phyloP scores from a whole-genome alignment of 2,329 filamentous ascomycete species.

The Hypoxylon sp. region DNA sequence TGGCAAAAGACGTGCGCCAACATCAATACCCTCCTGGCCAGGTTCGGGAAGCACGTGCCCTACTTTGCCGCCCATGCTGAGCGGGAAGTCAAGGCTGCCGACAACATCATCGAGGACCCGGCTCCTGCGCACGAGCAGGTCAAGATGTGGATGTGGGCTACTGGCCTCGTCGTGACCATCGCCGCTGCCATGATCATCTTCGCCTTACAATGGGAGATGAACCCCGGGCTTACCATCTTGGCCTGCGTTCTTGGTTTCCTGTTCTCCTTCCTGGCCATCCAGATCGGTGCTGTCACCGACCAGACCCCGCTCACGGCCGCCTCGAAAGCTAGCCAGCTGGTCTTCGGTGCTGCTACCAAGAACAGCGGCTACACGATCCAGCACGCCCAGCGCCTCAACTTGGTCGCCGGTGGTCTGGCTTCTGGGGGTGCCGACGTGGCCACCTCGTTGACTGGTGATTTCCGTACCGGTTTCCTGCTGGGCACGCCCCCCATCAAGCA shows the following conservation, averaged over 20 bases:
- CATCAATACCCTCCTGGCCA: conserved; percentile 50
- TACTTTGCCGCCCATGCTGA: conserved; percentile 54
- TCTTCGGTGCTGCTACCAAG: conserved; percentile 70
- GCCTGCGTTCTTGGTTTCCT: conserved; percentile 65
- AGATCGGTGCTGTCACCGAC: conserved; percentile 67
- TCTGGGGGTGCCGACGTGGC: conserved; percentile 64
- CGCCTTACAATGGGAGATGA: conserved; percentile 62
- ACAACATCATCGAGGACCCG: conserved; percentile 58
- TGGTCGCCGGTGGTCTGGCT: conserved; percentile 67
- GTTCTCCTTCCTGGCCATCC: conserved; percentile 68
- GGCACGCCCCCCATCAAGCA: conserved; percentile 70
- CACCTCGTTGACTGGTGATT: conserved; percentile 65
- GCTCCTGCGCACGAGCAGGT: conserved; percentile 57
- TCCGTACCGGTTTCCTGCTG: conserved; percentile 73
- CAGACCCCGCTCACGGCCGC: conserved; percentile 71
- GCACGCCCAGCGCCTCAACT: conserved; percentile 69
- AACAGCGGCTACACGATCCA: conserved; percentile 57
- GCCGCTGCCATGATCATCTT: conserved; percentile 60
- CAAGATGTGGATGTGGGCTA: conserved; percentile 61
- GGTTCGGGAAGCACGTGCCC: conserved; percentile 51
- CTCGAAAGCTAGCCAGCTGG: conserved; percentile 72
- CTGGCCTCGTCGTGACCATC: conserved; percentile 58
- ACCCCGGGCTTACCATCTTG: conserved; percentile 63
- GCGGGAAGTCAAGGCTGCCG: conserved; percentile 42
- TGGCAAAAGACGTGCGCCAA: conserved; percentile 55